phyloP scores from a whole-genome alignment of 2,329 filamentous ascomycete species.

The Cladophialophora chaetospira region DNA sequence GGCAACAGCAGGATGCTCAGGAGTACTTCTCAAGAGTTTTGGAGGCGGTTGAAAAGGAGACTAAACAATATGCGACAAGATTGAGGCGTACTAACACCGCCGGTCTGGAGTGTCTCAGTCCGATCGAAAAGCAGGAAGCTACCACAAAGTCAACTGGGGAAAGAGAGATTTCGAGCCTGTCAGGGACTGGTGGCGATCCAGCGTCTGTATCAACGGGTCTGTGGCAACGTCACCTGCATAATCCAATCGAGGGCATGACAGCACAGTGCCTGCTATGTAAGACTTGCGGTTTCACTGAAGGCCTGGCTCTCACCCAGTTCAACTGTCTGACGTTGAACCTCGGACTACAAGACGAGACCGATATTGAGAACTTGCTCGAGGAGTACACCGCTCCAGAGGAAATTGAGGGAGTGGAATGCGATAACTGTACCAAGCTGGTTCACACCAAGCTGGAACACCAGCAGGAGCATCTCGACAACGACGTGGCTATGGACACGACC shows the following conservation, averaged over 20 bases:
- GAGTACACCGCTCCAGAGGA: constrained; percentile 81
- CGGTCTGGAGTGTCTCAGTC: constrained; percentile 25
- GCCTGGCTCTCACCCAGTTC: constrained; percentile 86
- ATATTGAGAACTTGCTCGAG: constrained; percentile 77
- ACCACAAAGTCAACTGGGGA: background rate
- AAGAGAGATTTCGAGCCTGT: background rate
- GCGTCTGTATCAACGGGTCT: constrained; percentile 7
- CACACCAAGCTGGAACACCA: background rate
- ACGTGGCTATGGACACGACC: constrained; percentile 40
- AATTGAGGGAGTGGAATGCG: constrained; percentile 88
- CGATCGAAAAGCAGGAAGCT: background rate
- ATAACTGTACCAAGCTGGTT: constrained; percentile 70
- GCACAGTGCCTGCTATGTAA: constrained; percentile 89
- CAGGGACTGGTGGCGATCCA: background rate
- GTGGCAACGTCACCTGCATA: constrained; percentile 51
- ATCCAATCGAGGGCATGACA: constrained; percentile 82
- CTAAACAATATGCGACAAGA: constrained; percentile 47
- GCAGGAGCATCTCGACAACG: background rate
- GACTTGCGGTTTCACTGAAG: constrained; percentile 81
- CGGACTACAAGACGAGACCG: constrained; percentile 65
- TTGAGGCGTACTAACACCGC: constrained; percentile 21
- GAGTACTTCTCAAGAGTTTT: constrained; percentile 93
- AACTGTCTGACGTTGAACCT: constrained; percentile 89
- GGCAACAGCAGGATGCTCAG: constrained; percentile 95
- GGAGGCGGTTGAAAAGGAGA: constrained; percentile 79